Evolutionary conservation across 306 rosid genomes (phyloP).

Genomic region (Notholithocarpus densiflorus): DNA sequence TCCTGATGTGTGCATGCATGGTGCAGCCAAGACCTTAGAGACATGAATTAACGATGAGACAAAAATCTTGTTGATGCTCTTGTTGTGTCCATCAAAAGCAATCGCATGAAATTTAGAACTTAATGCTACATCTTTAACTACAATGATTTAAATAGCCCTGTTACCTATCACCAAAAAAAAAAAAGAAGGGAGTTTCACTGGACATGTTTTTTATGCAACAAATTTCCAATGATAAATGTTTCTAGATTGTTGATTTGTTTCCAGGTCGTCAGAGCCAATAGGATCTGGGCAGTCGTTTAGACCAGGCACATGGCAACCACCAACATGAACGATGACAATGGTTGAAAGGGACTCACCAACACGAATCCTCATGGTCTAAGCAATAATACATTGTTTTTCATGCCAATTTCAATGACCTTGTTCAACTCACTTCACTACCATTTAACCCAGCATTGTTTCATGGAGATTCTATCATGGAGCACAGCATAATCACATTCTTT

Average conservation of each 20-base stretch:
- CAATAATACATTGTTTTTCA: not conserved
- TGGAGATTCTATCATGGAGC: not conserved
- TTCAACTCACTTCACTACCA: not conserved
- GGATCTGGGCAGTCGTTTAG: slow-evolving; percentile 66
- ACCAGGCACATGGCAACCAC: slow-evolving; percentile 99
- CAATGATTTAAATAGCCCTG: not conserved
- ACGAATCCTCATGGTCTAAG: slow-evolving; percentile 10
- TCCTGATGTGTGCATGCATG: not conserved
- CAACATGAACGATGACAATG: slow-evolving; percentile 44
- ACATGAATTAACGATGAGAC: not conserved
- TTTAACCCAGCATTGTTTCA: not conserved
- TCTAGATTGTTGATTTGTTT: slow-evolving; percentile 13
- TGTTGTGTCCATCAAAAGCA: not conserved
- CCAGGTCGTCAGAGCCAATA: slow-evolving; percentile 74
- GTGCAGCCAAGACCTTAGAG: not conserved
- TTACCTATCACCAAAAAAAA: too few relatives aligned
- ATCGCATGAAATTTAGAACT: not conserved
- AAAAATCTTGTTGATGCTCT: not conserved
- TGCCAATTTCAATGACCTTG: not conserved
- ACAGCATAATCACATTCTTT: not conserved
- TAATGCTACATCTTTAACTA: not conserved
- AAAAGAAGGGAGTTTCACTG: too few relatives aligned
- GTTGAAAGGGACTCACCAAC: slow-evolving; percentile 8
- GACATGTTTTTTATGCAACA: not conserved
- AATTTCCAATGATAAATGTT: not conserved